A percentile compares a stretch with the other conserved stretches of the same genome.
phyloP scores from a whole-genome alignment of 768 basidiomycete species.

The Tricholoma terreum region DNA sequence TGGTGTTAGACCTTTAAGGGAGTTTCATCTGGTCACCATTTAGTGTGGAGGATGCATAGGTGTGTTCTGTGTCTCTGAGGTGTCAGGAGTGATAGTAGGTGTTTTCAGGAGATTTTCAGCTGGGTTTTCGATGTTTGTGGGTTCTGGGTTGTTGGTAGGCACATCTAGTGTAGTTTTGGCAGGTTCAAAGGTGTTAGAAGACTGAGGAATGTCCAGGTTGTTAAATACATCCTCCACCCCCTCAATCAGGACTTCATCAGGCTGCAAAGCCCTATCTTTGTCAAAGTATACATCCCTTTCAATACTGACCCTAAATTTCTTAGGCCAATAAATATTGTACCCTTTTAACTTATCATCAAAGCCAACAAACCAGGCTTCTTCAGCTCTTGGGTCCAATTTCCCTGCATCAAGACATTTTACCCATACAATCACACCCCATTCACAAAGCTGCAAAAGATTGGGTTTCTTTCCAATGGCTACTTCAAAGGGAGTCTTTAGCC shows the following conservation, averaged over 20 bases:
- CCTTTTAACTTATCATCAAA: slow-evolving; percentile 24
- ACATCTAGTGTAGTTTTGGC: not conserved
- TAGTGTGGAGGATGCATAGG: not conserved
- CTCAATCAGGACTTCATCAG: not conserved
- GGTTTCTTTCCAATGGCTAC: not conserved
- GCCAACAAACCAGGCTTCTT: too few species aligned
- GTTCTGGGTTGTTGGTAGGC: not conserved
- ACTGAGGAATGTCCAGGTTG: not conserved
- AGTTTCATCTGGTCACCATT: not conserved
- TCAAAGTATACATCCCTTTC: slow-evolving; percentile 9
- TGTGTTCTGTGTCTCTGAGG: too few species aligned
- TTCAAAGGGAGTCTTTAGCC: not conserved
- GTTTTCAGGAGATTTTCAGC: not conserved
- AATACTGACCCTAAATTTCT: too few species aligned
- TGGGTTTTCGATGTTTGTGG: not conserved
- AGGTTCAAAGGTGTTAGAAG: not conserved
- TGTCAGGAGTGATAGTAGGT: too few species aligned
- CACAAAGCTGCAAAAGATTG: slow-evolving; percentile 11
- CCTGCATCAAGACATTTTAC: too few species aligned
- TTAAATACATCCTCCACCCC: not conserved
- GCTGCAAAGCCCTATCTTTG: slow-evolving; percentile 6
- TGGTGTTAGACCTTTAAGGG: not conserved
- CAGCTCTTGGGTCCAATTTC: too few species aligned
- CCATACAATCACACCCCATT: not conserved
- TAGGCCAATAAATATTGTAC: too few species aligned